Evolutionary conservation across 768 basidiomycete species (phyloP), one percentile per base, ranked within the genome.

Genomic region (Roridomyces roridus): DNA sequence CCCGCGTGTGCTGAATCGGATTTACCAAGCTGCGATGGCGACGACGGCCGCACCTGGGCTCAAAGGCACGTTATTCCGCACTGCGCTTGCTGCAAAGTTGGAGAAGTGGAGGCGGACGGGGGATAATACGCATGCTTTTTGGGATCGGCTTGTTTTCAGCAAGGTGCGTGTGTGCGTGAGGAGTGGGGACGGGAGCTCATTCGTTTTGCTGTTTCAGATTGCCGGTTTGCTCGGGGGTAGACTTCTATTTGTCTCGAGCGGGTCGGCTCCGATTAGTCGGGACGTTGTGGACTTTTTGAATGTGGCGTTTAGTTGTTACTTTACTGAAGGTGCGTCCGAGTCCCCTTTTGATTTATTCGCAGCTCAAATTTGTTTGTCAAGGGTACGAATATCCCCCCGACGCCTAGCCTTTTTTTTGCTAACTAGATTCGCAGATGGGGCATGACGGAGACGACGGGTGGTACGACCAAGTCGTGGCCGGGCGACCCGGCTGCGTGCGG

Each of bases 231-330:
- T 98, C 15, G 96, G 96, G 45, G 96, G 96, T 1, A 80, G 86
- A 25, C 46, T 98, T 9, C 63, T 71, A 37, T 71, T 90, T 35
- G 77, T 97, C 25, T 79, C 83, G 40, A 85, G 83, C 21, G 97
- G 97, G 11, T 92, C 93, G 23, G 97, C 97, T 18, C 96, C 97
- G 2, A 92, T 98, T 65, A 87, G 85, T 49, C 66, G 78, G 0
- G 89, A 94, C 36, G 94, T 95, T 15, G 83, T 96, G 65, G 91
- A 98, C 68, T 96, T 98, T 76, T 73, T 98, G 60, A 94, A 89
- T 72, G 85, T 98, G 65, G 86, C 88, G 8, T 81, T 94, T 57
- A 74, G 75, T 18, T 90, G 88, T 67, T 86, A 91, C 41, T 81
- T 95, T 8, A 62, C 77, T 26, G 95, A 95, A 87, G 96, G 89